phyloP scores from a whole-genome alignment of 2,329 filamentous ascomycete species.

The Lachnellula cervina region DNA sequence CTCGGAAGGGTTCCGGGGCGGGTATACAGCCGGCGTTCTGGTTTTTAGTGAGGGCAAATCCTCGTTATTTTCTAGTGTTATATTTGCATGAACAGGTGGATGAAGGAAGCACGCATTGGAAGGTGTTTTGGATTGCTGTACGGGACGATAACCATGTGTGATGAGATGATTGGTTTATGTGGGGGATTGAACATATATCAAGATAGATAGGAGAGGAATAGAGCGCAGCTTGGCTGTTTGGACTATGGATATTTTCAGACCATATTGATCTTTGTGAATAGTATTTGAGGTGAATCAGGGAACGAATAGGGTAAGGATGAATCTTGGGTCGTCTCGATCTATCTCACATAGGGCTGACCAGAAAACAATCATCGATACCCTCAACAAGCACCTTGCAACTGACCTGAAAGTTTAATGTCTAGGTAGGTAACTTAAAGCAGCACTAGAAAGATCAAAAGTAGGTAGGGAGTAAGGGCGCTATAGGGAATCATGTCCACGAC shows the following conservation, averaged over 20 bases:
- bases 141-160: background rate
- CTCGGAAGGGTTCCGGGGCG: slow-evolving; percentile 2
- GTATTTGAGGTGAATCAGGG: no score
- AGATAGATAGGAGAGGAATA: background rate
- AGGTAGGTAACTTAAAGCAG: no score
- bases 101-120: background rate
- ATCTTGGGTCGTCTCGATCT: no score
- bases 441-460: no score
- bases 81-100: background rate
- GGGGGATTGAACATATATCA: background rate
- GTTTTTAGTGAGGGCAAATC: background rate
- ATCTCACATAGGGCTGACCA: no score
- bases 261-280: no score
- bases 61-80: slow-evolving; percentile 1
- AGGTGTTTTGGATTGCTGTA: background rate
- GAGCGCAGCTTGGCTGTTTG: slow-evolving; percentile 11
- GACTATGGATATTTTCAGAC: background rate
- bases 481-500: no score
- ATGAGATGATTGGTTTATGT: slow-evolving; percentile 6
- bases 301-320: no score
- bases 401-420: no score
- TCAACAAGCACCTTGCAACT: no score
- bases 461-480: no score
- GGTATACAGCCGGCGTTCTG: slow-evolving; percentile 18
- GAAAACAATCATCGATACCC: no score